Conservation (phyloP, 441 rosid genomes). For the Populus hybrid region DNA sequence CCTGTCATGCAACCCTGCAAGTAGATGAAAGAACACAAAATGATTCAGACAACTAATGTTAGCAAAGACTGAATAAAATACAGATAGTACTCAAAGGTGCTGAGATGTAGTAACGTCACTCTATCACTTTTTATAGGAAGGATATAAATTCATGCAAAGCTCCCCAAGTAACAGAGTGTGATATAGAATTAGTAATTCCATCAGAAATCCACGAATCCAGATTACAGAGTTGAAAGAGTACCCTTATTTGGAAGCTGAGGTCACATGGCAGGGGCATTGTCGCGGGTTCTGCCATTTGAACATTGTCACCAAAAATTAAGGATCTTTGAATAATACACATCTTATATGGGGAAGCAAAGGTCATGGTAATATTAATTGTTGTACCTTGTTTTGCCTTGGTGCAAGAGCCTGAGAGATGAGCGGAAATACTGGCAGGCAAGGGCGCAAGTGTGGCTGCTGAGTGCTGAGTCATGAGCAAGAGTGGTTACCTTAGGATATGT, state of each 20-base stretch:
- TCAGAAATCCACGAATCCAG: too few relatives aligned
- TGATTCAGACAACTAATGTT: background rate
- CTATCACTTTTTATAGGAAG: background rate
- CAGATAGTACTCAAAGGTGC: background rate
- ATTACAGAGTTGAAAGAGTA: background rate
- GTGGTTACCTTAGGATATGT: too few relatives aligned
- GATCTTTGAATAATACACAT: too few relatives aligned
- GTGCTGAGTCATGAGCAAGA: background rate
- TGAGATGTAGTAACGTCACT: background rate
- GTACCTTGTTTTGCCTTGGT: background rate
- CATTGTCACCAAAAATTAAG: background rate
- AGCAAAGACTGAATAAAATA: background rate
- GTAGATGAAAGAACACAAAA: background rate
- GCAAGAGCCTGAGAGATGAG: background rate
- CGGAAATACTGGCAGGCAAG: background rate
- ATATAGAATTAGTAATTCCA: too few relatives aligned
- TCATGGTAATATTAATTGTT: too few relatives aligned
- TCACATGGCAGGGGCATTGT: background rate
- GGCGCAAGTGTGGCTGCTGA: background rate
- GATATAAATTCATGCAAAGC: background rate
- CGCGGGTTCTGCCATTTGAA: background rate
- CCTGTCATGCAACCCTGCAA: slow-evolving; percentile 1
- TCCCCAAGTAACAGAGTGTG: background rate
- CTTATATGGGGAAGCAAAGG: background rate
- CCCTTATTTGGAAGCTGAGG: background rate